phyloP scores from a whole-genome alignment of 495 filamentous ascomycete species.

The Neurospora sp. region DNA sequence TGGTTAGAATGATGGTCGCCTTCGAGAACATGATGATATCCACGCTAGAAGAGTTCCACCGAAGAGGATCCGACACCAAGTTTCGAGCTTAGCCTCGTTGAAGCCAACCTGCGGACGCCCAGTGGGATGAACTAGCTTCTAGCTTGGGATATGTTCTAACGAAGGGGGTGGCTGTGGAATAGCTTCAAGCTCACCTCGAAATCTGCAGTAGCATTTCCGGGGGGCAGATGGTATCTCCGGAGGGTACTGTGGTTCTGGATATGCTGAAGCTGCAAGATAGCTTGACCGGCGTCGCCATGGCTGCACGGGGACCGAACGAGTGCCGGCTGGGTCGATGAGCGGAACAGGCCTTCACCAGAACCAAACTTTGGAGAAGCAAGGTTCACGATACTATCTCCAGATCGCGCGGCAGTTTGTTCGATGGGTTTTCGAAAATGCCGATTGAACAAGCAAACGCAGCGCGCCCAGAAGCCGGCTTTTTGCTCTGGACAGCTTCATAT shows the following conservation, averaged over 20 bases:
- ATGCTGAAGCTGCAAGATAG: background rate
- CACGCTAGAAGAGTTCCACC: background rate
- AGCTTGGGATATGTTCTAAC: background rate
- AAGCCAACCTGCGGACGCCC: background rate
- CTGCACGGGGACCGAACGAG: background rate
- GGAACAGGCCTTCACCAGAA: background rate
- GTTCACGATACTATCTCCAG: background rate
- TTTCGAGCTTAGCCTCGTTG: background rate
- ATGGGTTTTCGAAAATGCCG: background rate
- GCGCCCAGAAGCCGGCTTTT: too few relatives aligned
- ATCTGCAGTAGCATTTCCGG: background rate
- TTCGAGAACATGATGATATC: background rate
- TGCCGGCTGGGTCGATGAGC: background rate
- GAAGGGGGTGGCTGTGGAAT: background rate
- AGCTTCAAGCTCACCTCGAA: background rate
- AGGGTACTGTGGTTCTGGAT: background rate
- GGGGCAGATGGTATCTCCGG: background rate
- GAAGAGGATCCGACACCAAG: background rate
- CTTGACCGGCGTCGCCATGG: background rate
- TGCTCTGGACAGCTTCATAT: too few relatives aligned
- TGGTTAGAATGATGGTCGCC: background rate
- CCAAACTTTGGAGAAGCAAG: background rate
- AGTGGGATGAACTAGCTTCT: background rate
- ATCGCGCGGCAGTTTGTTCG: background rate
- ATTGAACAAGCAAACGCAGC: too few relatives aligned